Evolutionary conservation across 192 early-diverging fungal genomes (phyloP).

Genomic region (Podila verticillata): DNA sequence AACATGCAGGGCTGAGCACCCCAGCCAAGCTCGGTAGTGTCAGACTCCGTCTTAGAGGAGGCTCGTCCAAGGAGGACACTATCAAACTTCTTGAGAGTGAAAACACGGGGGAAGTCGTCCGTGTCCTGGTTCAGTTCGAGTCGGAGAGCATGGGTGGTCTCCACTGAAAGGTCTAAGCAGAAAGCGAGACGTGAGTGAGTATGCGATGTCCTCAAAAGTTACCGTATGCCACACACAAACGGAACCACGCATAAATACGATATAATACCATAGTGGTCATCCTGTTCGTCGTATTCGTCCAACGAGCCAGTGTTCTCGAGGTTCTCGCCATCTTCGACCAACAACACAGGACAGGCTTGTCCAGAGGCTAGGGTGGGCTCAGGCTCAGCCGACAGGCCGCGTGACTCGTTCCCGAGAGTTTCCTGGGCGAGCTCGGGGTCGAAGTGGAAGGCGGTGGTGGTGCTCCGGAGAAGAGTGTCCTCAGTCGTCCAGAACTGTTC

Average conservation of each 20-base stretch:
- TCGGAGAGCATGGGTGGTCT: neutral
- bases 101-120: neutral
- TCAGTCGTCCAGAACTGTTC: too few species aligned
- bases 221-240: too few species aligned
- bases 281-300: too few species aligned
- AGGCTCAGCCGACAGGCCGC: neutral
- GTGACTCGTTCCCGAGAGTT: neutral
- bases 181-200: too few species aligned
- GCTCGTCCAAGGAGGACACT: neutral
- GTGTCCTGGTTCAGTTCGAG: neutral
- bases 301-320: neutral
- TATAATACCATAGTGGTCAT: too few species aligned
- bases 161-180: too few species aligned
- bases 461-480: too few species aligned
- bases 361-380: neutral
- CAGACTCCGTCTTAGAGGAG: neutral
- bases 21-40: neutral
- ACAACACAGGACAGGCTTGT: neutral
- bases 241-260: too few species aligned
- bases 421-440: too few species aligned
- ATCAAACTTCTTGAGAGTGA: neutral
- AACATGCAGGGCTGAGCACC: slow-evolving; percentile 7
- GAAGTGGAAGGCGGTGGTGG: too few species aligned
- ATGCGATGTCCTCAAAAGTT: too few species aligned
- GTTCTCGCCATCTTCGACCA: neutral